Percentiles rank a stretch among this genome's conserved stretches.
Conservation (phyloP, 441 rosid species). For the Arabidopsis hybrid region DNA sequence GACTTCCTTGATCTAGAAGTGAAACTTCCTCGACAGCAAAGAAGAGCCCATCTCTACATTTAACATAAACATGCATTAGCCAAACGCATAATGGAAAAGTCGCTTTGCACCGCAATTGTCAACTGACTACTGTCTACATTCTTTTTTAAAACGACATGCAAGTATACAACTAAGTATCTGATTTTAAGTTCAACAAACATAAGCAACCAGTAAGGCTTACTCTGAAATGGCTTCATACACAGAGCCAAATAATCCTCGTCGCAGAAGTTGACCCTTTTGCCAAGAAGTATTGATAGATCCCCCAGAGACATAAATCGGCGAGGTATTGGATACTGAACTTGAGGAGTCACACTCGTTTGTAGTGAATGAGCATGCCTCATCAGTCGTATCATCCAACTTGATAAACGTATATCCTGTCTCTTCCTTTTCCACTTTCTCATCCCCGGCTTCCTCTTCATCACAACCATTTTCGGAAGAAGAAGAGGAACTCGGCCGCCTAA, state of each 20-base stretch:
- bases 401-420: constrained; percentile 42
- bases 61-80: constrained; percentile 2
- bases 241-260: constrained; percentile 88
- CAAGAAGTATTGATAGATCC: constrained; percentile 56
- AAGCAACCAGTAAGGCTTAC: constrained; percentile 56
- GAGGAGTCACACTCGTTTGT: constrained; percentile 83
- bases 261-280: constrained; percentile 81
- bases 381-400: constrained; percentile 37
- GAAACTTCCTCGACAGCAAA: constrained; percentile 97
- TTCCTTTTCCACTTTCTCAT: constrained; percentile 28
- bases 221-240: constrained; percentile 79
- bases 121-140: not conserved
- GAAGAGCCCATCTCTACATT: constrained; percentile 83
- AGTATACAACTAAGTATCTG: not conserved
- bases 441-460: constrained; percentile 47
- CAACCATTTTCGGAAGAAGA: constrained; percentile 46
- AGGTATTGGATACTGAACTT: constrained; percentile 63
- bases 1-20: constrained; percentile 86
- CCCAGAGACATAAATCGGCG: constrained; percentile 56
- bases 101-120: not conserved
- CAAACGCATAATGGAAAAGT: not conserved
- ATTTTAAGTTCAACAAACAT: constrained; percentile 11
- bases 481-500: constrained; percentile 33
- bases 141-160: not conserved
- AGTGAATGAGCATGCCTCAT: constrained; percentile 66